Evolutionary conservation across 345 rosid species (phyloP), one percentile per base, ranked within the genome.

Genomic region (Populus deltoides): DNA sequence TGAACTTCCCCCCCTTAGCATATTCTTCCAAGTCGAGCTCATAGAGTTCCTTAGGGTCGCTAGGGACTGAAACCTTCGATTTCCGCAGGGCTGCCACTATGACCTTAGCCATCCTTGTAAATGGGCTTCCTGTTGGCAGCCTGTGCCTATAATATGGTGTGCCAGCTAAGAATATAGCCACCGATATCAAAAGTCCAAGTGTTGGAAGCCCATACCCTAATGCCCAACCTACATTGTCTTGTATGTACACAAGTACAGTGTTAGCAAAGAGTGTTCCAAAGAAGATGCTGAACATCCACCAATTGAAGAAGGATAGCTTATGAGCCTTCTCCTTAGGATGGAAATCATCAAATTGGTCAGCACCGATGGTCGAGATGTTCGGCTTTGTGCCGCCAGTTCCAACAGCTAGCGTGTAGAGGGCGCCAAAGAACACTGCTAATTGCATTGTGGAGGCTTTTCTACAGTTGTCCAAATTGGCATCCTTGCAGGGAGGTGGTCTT

Each of bases 201-300:
- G 97, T 89, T 0, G 98, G 98, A 67, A 96, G 91, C 5, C 87
- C 94, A 70, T 93, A 92, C 7, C 99, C 98, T 3, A 90, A 73
- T 0, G 90, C 69, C 98, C 97, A 96, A 0, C 98, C 99, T 9
- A 96, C 93, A 74, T 90, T 91, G 79, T 96, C 99, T 80, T 96
- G 98, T 68, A 93, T 80, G 79, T 93, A 96, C 6, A 96, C 97
- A 38, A 93, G 94, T 13, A 89, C 59, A 0, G 97, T 92, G 85
- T 93, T 90, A 59, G 98, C 94, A 36, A 96, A 93, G 41, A 96
- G 89, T 25, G 94, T 89, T 22, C 99, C 99, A 65, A 87, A 84
- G 84, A 93, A 96, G 70, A 93, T 91, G 86, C 97, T 88, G 80
- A 96, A 93, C 97, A 91, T 85, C 98, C 99, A 96, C 99, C 98